These are phyloP conservation scores for Claviceps lovelessii DNA, from an alignment of 2,329 filamentous ascomycete species.

Conservation along the genomic window DNA sequence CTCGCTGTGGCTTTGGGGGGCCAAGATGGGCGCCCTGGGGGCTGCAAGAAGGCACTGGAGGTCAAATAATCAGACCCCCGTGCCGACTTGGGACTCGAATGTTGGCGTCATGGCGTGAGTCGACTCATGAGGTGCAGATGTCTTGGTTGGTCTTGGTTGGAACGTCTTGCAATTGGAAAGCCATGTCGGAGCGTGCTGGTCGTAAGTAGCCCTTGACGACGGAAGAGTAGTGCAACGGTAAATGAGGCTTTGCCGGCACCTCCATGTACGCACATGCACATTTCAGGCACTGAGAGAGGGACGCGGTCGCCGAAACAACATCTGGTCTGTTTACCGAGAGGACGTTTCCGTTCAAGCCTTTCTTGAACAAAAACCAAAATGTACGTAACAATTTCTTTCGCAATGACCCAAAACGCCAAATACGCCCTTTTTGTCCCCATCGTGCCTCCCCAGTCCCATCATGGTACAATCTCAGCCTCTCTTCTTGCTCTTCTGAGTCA, in stretches of 20 bases:
- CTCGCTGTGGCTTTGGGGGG: too few species aligned
- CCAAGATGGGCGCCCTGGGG: too few species aligned
- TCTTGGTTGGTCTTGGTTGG: too few species aligned
- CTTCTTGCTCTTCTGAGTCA: constrained; percentile 51
- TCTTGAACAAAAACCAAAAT: neutral
- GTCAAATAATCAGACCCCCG: too few species aligned
- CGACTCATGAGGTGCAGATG: too few species aligned
- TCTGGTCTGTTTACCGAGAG: neutral
- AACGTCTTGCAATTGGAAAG: too few species aligned
- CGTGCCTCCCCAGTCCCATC: neutral
- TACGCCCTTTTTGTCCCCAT: neutral
- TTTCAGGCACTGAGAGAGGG: neutral
- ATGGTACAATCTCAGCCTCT: constrained; percentile 8
- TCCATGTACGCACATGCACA: neutral
- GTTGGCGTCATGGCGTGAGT: too few species aligned
- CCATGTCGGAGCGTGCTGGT: too few species aligned
- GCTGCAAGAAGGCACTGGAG: neutral
- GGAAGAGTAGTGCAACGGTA: too few species aligned
- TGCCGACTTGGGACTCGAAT: too few species aligned
- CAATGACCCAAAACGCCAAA: neutral
- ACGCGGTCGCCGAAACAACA: neutral
- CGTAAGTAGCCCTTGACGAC: too few species aligned
- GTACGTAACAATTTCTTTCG: neutral
- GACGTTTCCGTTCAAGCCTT: neutral
- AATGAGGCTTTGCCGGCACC: neutral